Evolutionary conservation across 495 filamentous ascomycete species (phyloP).

Genomic region (Daldinia vernicosa): DNA sequence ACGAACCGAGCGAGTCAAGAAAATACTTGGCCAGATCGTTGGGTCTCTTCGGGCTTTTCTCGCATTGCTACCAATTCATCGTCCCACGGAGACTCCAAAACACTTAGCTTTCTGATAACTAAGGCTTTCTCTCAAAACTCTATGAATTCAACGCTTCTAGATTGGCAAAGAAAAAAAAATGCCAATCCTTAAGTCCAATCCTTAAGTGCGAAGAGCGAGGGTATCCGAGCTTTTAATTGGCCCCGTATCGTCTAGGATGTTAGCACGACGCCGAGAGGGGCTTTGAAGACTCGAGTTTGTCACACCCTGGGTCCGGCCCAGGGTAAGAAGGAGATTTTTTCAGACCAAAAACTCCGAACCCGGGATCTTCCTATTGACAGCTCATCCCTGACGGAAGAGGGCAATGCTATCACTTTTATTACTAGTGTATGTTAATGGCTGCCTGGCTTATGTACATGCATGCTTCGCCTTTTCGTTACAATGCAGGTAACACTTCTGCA

Average conservation of each 20-base stretch:
- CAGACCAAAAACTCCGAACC: constrained; percentile 33
- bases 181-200: background rate
- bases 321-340: constrained; percentile 35
- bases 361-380: constrained; percentile 24
- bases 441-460: constrained; percentile 10
- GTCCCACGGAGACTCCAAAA: background rate
- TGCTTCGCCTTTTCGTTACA: constrained; percentile 8
- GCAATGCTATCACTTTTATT: constrained; percentile 16
- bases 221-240: constrained; percentile 28
- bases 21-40: background rate
- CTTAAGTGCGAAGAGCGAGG: background rate
- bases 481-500: constrained; percentile 24
- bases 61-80: constrained; percentile 4
- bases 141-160: background rate
- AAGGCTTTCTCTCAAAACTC: background rate
- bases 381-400: constrained; percentile 24
- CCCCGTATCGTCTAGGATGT: constrained; percentile 22
- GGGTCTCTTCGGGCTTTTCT: constrained; percentile 2
- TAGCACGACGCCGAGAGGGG: constrained; percentile 18
- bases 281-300: constrained; percentile 11
- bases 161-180: background rate
- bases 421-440: constrained; percentile 7
- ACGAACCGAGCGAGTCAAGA: constrained; percentile 1
- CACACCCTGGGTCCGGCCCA: constrained; percentile 9
- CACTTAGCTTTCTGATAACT: background rate